Evolutionary conservation across 352 stramenopile genomes (phyloP).

Genomic region (Phytophthora nicotianae): DNA sequence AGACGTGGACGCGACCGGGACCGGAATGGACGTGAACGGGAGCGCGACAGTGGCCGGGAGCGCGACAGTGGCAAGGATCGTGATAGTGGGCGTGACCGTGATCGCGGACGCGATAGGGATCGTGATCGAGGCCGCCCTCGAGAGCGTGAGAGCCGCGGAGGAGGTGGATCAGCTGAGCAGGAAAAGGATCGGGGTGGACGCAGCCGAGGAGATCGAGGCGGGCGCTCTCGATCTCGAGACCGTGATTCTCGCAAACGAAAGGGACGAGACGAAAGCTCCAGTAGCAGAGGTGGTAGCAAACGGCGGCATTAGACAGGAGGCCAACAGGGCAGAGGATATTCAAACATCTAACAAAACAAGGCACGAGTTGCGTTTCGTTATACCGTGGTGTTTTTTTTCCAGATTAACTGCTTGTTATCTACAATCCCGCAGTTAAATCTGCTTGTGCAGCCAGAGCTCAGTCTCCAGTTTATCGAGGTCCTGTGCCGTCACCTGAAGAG

Average conservation of each 20-base stretch:
- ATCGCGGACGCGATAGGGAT: constrained; percentile 26
- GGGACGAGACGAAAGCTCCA: constrained; percentile 53
- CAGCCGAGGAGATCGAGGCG: constrained; percentile 36
- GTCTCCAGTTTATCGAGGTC: constrained; percentile 86
- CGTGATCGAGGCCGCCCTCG: constrained; percentile 42
- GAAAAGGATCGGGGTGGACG: constrained; percentile 38
- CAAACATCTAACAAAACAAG: constrained; percentile 25
- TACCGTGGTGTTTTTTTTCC: constrained; percentile 2
- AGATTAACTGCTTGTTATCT: constrained; percentile 5
- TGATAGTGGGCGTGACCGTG: constrained; percentile 20
- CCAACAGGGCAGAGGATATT: constrained; percentile 17
- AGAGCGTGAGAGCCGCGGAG: constrained; percentile 39
- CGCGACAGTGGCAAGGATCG: constrained; percentile 16
- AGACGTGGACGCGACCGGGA: constrained; percentile 26
- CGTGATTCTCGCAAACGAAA: constrained; percentile 73
- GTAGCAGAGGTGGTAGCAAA: constrained; percentile 40
- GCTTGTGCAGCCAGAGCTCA: constrained; percentile 80
- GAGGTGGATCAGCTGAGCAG: constrained; percentile 28
- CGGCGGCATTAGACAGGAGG: constrained; percentile 49
- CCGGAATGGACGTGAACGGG: constrained; percentile 27
- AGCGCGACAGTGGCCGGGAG: constrained; percentile 13
- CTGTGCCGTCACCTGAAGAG: constrained; percentile 73
- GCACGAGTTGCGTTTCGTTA: constrained; percentile 13
- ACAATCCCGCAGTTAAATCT: constrained; percentile 49
- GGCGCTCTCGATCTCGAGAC: constrained; percentile 59